Evolutionary conservation across 1,284 basidiomycete genomes (phyloP).

Genomic region (Flammula alnicola): DNA sequence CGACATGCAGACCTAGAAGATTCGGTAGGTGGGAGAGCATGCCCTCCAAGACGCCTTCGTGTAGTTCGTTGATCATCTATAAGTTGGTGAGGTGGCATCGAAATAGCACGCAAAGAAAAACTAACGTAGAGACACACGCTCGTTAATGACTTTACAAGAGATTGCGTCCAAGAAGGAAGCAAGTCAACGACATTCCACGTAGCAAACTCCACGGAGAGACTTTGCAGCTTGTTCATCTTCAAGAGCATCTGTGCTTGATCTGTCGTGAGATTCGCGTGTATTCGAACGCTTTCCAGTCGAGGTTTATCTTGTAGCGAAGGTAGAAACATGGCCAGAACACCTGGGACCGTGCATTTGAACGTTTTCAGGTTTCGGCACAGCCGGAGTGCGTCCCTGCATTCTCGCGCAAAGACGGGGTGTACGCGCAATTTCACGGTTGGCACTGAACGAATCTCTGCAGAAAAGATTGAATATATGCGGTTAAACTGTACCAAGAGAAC

Average conservation of each 20-base stretch:
- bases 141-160: constrained; percentile 46
- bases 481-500: background rate
- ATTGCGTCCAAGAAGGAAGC: constrained; percentile 57
- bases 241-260: constrained; percentile 51
- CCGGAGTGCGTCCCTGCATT: constrained; percentile 51
- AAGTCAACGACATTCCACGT: constrained; percentile 63
- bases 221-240: constrained; percentile 46
- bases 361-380: constrained; percentile 55
- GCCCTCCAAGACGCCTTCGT: constrained; percentile 51
- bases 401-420: constrained; percentile 54
- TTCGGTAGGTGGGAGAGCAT: constrained; percentile 53
- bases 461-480: constrained; percentile 3
- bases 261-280: constrained; percentile 52
- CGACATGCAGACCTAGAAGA: constrained; percentile 59
- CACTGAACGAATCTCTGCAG: constrained; percentile 56
- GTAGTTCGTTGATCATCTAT: constrained; percentile 60
- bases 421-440: constrained; percentile 37
- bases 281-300: constrained; percentile 50
- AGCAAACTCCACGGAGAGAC: constrained; percentile 58
- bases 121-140: constrained; percentile 63
- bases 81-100: constrained; percentile 9
- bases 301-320: constrained; percentile 46
- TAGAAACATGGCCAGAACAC: constrained; percentile 54
- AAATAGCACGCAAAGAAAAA: constrained; percentile 10
- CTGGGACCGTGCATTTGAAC: constrained; percentile 56